phyloP scores from a whole-genome alignment of 2,329 filamentous ascomycete species.

The Diplodia intermedia region DNA sequence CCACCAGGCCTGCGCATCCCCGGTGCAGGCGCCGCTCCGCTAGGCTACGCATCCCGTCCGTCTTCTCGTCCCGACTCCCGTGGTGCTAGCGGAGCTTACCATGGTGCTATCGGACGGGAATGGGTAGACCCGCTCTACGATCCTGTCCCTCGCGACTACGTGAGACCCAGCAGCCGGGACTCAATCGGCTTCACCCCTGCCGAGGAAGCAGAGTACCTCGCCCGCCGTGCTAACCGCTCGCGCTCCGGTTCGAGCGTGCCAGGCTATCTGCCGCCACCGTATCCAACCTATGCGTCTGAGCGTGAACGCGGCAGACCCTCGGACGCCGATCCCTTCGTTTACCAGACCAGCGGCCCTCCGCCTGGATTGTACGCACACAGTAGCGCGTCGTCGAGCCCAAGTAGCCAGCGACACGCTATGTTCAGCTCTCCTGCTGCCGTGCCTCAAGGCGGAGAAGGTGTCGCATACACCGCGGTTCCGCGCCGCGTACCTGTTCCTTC shows the following conservation, averaged over 20 bases:
- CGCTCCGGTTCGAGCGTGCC: constrained; percentile 31
- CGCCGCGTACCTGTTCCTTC: constrained; percentile 47
- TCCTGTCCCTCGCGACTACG: constrained; percentile 33
- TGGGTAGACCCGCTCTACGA: constrained; percentile 10
- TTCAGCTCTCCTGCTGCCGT: constrained; percentile 36
- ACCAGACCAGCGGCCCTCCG: constrained; percentile 38
- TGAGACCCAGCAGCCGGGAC: constrained; percentile 42
- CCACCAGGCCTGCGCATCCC: constrained; percentile 57
- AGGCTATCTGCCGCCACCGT: constrained; percentile 34
- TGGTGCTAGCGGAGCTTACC: constrained; percentile 39
- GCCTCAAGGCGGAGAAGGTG: constrained; percentile 35
- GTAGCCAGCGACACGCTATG: constrained; percentile 34
- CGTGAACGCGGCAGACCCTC: constrained; percentile 35
- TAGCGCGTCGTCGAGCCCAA: constrained; percentile 40
- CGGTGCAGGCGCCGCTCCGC: constrained; percentile 54
- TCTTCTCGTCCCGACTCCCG: constrained; percentile 54
- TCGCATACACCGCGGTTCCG: constrained; percentile 42
- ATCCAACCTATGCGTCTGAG: constrained; percentile 37
- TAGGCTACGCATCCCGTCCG: constrained; percentile 38
- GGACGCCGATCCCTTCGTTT: constrained; percentile 33
- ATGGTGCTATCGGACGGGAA: constrained; percentile 2
- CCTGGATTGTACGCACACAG: constrained; percentile 39
- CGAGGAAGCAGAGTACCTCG: constrained; percentile 38
- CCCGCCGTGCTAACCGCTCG: constrained; percentile 40
- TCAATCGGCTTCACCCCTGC: constrained; percentile 45